A percentile compares a stretch with the other conserved stretches of the same genome.
phyloP scores from a whole-genome alignment of 2,329 filamentous ascomycete species.

The Graphilbum ipis-grandicollis region DNA sequence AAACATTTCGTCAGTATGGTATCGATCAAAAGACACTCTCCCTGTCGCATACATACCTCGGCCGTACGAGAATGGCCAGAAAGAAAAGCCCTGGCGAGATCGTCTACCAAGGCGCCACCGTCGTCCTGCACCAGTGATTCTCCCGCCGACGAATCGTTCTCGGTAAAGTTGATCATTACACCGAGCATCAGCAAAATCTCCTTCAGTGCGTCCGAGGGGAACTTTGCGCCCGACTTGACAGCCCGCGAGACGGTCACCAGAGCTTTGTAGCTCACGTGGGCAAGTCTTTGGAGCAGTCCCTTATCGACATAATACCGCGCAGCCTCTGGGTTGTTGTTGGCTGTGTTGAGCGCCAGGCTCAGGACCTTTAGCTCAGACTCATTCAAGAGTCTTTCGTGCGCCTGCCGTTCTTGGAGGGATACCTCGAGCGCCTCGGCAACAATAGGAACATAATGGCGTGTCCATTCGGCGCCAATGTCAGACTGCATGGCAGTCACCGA shows the following conservation, averaged over 20 bases:
- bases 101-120: constrained; percentile 23
- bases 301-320: constrained; percentile 52
- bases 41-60: constrained; percentile 54
- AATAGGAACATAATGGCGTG: constrained; percentile 29
- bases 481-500: constrained; percentile 30
- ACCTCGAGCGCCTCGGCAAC: constrained; percentile 29
- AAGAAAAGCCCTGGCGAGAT: constrained; percentile 49
- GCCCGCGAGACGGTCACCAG: constrained; percentile 27
- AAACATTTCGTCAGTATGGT: neutral
- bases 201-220: constrained; percentile 39
- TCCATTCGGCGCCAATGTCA: constrained; percentile 25
- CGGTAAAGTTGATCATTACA: constrained; percentile 73
- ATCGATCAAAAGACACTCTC: too few species aligned
- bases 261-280: constrained; percentile 30
- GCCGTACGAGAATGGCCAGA: constrained; percentile 45
- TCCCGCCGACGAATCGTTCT: constrained; percentile 52
- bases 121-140: constrained; percentile 18
- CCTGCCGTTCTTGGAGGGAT: constrained; percentile 13
- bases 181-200: constrained; percentile 63
- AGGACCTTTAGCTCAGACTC: constrained; percentile 32
- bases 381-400: constrained; percentile 14
- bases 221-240: constrained; percentile 29
- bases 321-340: constrained; percentile 58
- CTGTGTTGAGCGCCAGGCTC: constrained; percentile 66
- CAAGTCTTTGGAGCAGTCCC: constrained; percentile 31